Base-by-base conservation (phyloP, 768 basidiomycete species). In the Podaxis rugospora region DNA sequence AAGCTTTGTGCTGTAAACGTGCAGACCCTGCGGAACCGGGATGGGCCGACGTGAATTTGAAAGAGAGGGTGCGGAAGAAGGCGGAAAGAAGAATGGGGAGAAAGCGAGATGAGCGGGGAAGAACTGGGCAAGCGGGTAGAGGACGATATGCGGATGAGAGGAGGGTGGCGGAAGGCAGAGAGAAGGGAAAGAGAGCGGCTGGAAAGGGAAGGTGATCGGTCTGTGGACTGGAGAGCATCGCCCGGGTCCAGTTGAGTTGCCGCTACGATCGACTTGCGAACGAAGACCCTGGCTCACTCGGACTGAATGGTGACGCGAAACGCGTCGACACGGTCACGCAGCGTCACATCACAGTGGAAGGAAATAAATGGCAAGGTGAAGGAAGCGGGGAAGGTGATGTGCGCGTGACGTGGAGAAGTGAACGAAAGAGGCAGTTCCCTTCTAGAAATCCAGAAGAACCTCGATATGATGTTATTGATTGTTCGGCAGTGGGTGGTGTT, bases 391-490 rank as follows among this genome's bases (percentile, higher is more conserved):
- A 60, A 60, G 59, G 35, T 55, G 59, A 55, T 54, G 23, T n/a
- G 44, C 52, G 59, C 51, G 59, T 61, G 59, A 61, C 59, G 27
- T 49, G 52, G 49, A 59, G 49, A 59, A 51, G 25, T 27, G 57
- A 7, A 7, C 52, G 18, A 61, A 61, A 55, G 25, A 61, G 62
- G 61, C 16, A 51, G 51, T n/a, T 47, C 57, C 62, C 63, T 72
- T 75, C 70, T 71, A 62, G 74, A 74, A 70, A 64, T 65, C 70
- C 64, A 63, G 63, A 73, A 69, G 67, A 66, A 66, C 66, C 61
- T 66, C 64, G 64, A 67, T 66, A 66, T 67, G 63, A 66, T 70
- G 64, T 68, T 72, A 62, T 63, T 66, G 68, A 67, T 66, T 72
- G 65, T 71, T 72, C 70, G 72, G 70, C 50, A 70, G 64, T 62